Evolutionary conservation across 768 basidiomycete genomes (phyloP).

Genomic region (Panaeolus cyanescens): DNA sequence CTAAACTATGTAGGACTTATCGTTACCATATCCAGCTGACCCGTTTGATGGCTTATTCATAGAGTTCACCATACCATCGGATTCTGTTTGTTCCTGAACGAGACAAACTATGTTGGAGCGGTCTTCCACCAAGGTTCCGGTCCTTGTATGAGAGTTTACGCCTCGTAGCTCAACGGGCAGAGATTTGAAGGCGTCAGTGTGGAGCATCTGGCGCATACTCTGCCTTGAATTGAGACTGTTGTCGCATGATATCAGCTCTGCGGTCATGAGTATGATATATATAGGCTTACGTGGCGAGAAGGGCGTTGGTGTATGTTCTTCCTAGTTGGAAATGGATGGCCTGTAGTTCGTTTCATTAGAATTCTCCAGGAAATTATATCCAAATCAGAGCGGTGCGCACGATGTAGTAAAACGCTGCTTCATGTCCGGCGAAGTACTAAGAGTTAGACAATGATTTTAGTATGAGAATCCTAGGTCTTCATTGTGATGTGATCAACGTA

Average conservation of each 20-base stretch:
- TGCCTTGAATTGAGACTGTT: neutral
- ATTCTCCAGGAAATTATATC: no score
- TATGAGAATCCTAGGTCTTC: neutral
- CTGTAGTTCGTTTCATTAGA: no score
- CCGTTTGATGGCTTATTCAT: no score
- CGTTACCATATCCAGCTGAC: neutral
- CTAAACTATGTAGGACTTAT: no score
- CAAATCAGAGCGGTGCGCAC: no score
- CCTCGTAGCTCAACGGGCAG: neutral
- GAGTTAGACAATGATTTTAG: neutral
- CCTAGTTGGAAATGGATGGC: neutral
- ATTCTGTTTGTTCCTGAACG: neutral
- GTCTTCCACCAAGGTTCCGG: neutral
- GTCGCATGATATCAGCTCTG: neutral
- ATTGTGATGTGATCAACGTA: neutral
- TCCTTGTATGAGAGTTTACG: neutral
- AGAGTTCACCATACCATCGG: neutral
- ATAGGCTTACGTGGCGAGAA: neutral
- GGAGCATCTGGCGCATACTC: neutral
- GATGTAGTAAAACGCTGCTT: neutral
- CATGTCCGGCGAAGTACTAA: neutral
- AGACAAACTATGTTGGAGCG: neutral
- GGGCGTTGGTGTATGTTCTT: neutral
- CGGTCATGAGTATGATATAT: neutral
- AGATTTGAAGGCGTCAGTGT: neutral